Percentiles rank a stretch among this genome's conserved stretches.
Evolutionary conservation across 805 yeast species (phyloP).

Genomic region (Kazachstania viticola): DNA sequence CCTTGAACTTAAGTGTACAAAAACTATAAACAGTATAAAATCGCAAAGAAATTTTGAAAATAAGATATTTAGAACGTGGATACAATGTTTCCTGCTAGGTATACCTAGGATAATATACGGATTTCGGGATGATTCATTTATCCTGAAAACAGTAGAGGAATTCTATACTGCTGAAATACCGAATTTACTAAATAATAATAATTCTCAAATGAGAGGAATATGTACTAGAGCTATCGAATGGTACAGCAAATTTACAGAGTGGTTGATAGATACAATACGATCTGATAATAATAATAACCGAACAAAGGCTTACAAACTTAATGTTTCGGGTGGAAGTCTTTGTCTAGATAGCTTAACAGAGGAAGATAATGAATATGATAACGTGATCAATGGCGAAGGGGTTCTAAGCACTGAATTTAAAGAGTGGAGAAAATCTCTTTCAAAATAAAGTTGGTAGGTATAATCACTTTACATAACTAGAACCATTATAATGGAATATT

Average conservation of each 20-base stretch:
- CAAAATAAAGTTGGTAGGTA: neutral
- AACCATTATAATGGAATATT: slow-evolving; percentile 12
- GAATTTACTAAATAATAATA: slow-evolving; percentile 34
- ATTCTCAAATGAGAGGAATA: no score
- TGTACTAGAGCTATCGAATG: slow-evolving; percentile 74
- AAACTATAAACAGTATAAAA: slow-evolving; percentile 39
- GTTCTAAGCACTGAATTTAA: slow-evolving; percentile 39
- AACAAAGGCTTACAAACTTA: slow-evolving; percentile 43
- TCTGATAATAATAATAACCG: slow-evolving; percentile 44
- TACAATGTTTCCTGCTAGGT: slow-evolving; percentile 86
- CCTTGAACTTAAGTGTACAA: slow-evolving; percentile 73
- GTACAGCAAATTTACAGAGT: slow-evolving; percentile 72
- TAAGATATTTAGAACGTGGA: slow-evolving; percentile 79
- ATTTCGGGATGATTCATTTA: slow-evolving; percentile 62
- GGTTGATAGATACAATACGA: slow-evolving; percentile 36
- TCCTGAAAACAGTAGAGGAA: slow-evolving; percentile 57
- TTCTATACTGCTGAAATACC: slow-evolving; percentile 74
- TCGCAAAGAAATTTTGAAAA: slow-evolving; percentile 58
- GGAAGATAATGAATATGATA: slow-evolving; percentile 27
- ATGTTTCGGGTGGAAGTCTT: slow-evolving; percentile 37
- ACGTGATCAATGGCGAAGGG: slow-evolving; percentile 27
- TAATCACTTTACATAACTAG: neutral
- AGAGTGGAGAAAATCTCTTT: slow-evolving; percentile 35
- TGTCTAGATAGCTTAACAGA: slow-evolving; percentile 34
- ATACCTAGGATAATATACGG: slow-evolving; percentile 73